Evolutionary conservation across 768 basidiomycete genomes (phyloP).

Genomic region (Cystofilobasidium capitatum): DNA sequence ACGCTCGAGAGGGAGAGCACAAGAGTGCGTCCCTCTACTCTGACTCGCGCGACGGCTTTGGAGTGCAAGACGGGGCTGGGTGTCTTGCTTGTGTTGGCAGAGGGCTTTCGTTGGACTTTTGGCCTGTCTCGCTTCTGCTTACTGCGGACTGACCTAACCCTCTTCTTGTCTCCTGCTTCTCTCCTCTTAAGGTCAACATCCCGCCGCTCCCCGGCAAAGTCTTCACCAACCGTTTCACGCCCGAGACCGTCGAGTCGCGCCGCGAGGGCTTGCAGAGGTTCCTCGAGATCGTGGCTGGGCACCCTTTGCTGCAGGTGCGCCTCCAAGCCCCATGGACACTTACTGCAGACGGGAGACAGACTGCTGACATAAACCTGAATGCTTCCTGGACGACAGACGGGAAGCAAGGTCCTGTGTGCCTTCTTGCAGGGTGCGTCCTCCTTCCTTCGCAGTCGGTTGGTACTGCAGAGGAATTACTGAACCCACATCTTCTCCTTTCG

Average conservation of each 20-base stretch:
- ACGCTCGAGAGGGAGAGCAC: conserved; percentile 95
- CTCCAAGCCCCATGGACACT: neutral
- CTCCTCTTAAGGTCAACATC: conserved; percentile 56
- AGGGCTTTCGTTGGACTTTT: neutral
- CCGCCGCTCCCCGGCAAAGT: conserved; percentile 95
- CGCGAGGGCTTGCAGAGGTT: conserved; percentile 91
- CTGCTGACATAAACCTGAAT: neutral
- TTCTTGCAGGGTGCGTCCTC: conserved; percentile 56
- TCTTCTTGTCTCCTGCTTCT: neutral
- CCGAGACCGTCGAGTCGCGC: conserved; percentile 87
- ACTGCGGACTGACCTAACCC: neutral
- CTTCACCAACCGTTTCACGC: conserved; percentile 95
- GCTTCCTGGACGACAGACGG: conserved; percentile 51
- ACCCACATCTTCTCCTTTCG: neutral
- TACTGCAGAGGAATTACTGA: neutral
- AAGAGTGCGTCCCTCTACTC: conserved; percentile 44
- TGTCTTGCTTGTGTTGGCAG: too few species aligned
- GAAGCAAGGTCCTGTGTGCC: conserved; percentile 90
- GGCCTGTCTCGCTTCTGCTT: neutral
- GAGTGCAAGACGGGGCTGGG: too few species aligned
- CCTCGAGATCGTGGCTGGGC: conserved; percentile 90
- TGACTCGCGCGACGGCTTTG: too few species aligned
- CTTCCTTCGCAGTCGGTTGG: neutral
- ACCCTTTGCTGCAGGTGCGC: conserved; percentile 84
- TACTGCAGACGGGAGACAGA: neutral